Conservation (phyloP, 1,284 basidiomycete species). For the Malassezia yamatoensis region DNA sequence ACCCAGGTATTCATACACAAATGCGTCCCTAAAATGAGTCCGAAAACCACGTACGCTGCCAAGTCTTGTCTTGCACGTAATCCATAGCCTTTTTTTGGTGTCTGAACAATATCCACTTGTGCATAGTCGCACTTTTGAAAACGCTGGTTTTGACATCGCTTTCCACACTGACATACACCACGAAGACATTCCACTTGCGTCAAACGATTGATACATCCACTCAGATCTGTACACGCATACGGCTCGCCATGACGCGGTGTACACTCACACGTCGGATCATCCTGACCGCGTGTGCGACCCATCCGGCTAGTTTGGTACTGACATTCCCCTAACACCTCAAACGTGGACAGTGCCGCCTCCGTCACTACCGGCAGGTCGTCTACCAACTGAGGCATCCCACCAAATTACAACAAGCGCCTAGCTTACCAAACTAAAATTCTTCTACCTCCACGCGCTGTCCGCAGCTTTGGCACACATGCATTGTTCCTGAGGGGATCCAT, state of each 20-base stretch:
- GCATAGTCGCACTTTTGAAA: conserved; percentile 81
- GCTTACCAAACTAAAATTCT: conserved; percentile 11
- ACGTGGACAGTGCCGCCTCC: conserved; percentile 59
- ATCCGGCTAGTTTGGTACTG: conserved; percentile 78
- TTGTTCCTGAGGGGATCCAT: conserved; percentile 18
- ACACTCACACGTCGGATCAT: conserved; percentile 52
- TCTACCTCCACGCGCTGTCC: conserved; percentile 17
- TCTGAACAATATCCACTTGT: conserved; percentile 76
- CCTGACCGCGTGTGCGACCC: conserved; percentile 72
- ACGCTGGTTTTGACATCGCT: conserved; percentile 74
- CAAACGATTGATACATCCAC: conserved; percentile 92
- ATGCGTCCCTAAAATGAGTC: conserved; percentile 57
- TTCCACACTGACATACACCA: conserved; percentile 73
- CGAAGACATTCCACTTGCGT: conserved; percentile 91
- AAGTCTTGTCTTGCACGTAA: conserved; percentile 67
- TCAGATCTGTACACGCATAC: conserved; percentile 70
- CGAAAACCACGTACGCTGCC: conserved; percentile 57
- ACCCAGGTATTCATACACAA: conserved; percentile 96
- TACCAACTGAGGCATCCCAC: conserved; percentile 24
- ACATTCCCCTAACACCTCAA: conserved; percentile 65
- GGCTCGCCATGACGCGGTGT: neutral
- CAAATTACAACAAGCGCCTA: neutral
- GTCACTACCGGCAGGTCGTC: conserved; percentile 30
- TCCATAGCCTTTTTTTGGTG: conserved; percentile 91
- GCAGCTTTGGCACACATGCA: conserved; percentile 12